phyloP scores from a whole-genome alignment of 2,329 filamentous ascomycete species.

The Knoxdaviesia proteae region DNA sequence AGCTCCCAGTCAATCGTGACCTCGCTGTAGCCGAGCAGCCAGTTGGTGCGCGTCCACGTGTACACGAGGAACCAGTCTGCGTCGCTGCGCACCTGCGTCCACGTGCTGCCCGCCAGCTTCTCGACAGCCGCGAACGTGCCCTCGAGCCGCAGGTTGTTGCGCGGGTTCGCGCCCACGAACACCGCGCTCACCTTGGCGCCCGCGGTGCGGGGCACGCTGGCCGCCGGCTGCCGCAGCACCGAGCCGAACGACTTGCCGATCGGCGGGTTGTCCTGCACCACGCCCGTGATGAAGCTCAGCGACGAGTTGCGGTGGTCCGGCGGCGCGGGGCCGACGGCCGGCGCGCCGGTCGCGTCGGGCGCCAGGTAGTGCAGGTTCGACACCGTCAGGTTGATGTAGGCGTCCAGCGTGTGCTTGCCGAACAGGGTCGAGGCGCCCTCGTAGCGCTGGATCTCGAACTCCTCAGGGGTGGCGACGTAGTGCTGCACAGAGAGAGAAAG shows the following conservation, averaged over 20 bases:
- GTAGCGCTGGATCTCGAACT: conserved; percentile 50
- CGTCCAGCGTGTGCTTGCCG: conserved; percentile 64
- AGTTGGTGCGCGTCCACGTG: conserved; percentile 55
- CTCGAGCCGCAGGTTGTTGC: conserved; percentile 66
- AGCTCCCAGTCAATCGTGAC: conserved; percentile 57
- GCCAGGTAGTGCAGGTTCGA: conserved; percentile 47
- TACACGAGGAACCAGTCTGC: conserved; percentile 67
- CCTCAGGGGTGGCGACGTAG: conserved; percentile 11
- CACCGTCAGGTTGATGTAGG: conserved; percentile 65
- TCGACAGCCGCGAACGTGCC: conserved; percentile 63
- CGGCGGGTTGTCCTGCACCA: conserved; percentile 49
- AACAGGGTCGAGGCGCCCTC: conserved; percentile 81
- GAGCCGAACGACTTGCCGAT: conserved; percentile 50
- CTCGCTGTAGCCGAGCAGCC: conserved; percentile 51
- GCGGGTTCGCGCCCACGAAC: conserved; percentile 73
- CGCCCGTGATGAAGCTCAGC: conserved; percentile 57
- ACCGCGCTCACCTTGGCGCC: conserved; percentile 41
- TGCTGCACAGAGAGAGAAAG: conserved; percentile 5
- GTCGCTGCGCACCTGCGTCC: conserved; percentile 53
- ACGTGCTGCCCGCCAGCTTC: conserved; percentile 17
- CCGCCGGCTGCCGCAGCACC: conserved; percentile 29
- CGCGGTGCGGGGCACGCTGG: conserved; percentile 21
- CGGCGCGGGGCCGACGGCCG: conserved; percentile 33
- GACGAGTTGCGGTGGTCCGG: conserved; percentile 60
- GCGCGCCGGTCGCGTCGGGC: conserved; percentile 17